These are phyloP conservation scores for Hypoxylon sp. DNA, from an alignment of 2,329 filamentous ascomycete species.

Conservation along the genomic window DNA sequence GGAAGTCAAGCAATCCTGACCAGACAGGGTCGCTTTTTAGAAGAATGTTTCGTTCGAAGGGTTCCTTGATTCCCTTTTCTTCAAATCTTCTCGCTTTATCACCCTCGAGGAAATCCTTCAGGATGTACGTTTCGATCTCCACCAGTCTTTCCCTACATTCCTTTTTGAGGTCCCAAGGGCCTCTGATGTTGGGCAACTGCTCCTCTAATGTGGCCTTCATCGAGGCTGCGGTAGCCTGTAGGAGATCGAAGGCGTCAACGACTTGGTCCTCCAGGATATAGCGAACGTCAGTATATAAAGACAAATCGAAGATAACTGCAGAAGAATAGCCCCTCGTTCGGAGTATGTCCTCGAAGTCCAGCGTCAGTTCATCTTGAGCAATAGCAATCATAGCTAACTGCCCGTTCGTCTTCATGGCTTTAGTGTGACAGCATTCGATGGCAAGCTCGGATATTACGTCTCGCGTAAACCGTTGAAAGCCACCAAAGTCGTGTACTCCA, in stretches of 20 bases:
- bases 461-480: conserved; percentile 41
- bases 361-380: conserved; percentile 51
- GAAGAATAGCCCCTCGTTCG: conserved; percentile 41
- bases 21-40: conserved; percentile 48
- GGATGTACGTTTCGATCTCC: conserved; percentile 41
- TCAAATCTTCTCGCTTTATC: conserved; percentile 41
- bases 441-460: conserved; percentile 46
- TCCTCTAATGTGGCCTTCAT: conserved; percentile 36
- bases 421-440: conserved; percentile 48
- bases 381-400: conserved; percentile 41
- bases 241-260: conserved; percentile 39
- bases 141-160: conserved; percentile 27
- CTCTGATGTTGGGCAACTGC: conserved; percentile 33
- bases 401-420: conserved; percentile 49
- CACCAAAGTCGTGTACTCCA: conserved; percentile 39
- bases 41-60: conserved; percentile 42
- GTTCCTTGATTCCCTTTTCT: conserved; percentile 30
- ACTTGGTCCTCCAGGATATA: conserved; percentile 51
- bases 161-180: conserved; percentile 29
- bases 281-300: conserved; percentile 54
- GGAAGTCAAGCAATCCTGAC: conserved; percentile 49
- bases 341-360: conserved; percentile 47
- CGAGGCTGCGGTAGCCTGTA: conserved; percentile 42
- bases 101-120: conserved; percentile 44
- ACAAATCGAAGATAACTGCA: conserved; percentile 51